phyloP scores from a whole-genome alignment of 371 early-diverging fungal species.

The Apophysomyces variabilis region DNA sequence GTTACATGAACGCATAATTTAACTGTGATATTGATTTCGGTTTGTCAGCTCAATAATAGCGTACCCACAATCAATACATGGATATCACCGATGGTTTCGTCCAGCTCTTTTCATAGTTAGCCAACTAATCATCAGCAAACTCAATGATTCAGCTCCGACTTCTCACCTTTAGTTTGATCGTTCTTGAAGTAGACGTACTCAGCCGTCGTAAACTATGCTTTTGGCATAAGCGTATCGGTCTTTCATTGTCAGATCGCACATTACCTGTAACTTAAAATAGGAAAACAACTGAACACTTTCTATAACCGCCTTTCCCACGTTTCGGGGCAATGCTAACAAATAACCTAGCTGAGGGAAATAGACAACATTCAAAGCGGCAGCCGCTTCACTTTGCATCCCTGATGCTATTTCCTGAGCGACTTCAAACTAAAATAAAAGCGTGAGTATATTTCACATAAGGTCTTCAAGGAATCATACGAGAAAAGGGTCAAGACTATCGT shows the following conservation, averaged over 20 bases:
- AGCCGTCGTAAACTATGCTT: slow-evolving; percentile 68
- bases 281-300: slow-evolving; percentile 41
- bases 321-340: slow-evolving; percentile 69
- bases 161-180: slow-evolving; percentile 62
- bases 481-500: slow-evolving; percentile 57
- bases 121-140: neutral
- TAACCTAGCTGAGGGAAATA: slow-evolving; percentile 88
- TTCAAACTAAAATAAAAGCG: slow-evolving; percentile 45
- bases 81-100: slow-evolving; percentile 76
- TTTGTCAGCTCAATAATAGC: too few relatives aligned
- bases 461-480: slow-evolving; percentile 35
- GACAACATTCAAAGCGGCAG: slow-evolving; percentile 67
- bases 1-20: slow-evolving; percentile 2
- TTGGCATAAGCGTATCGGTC: neutral
- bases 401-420: slow-evolving; percentile 64
- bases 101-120: slow-evolving; percentile 55
- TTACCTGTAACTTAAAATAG: slow-evolving; percentile 33
- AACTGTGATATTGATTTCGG: neutral
- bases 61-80: slow-evolving; percentile 74
- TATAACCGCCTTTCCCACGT: slow-evolving; percentile 38
- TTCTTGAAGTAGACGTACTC: slow-evolving; percentile 77
- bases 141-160: neutral
- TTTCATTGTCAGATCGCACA: neutral
- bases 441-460: neutral
- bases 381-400: slow-evolving; percentile 53